Conservation (phyloP, 2,329 filamentous ascomycete species). For the Aspergillus uvarum region DNA sequence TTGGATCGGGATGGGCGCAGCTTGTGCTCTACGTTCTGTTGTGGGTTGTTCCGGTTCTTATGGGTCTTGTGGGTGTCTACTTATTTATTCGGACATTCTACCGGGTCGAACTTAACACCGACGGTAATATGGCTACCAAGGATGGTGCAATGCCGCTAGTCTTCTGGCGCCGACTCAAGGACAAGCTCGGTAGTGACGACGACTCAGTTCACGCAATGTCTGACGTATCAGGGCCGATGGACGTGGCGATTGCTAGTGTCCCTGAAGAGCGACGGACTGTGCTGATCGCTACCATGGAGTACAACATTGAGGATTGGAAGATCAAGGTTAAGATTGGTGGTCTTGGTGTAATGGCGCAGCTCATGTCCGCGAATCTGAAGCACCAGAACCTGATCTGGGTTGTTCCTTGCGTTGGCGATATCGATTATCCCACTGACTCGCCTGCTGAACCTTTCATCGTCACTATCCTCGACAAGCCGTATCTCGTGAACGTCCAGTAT, state of each 20-base stretch:
- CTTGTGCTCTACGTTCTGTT: slow-evolving; percentile 57
- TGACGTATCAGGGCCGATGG: neutral
- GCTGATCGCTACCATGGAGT: slow-evolving; percentile 68
- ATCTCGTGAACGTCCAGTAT: slow-evolving; percentile 63
- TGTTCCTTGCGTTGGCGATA: slow-evolving; percentile 59
- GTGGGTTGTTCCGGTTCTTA: slow-evolving; percentile 52
- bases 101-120: slow-evolving; percentile 60
- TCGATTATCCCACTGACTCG: slow-evolving; percentile 62
- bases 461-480: slow-evolving; percentile 58
- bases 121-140: slow-evolving; percentile 37
- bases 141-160: neutral
- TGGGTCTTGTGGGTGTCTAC: slow-evolving; percentile 52
- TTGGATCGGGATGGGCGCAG: slow-evolving; percentile 55
- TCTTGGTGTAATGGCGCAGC: slow-evolving; percentile 66
- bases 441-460: slow-evolving; percentile 61
- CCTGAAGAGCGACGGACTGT: slow-evolving; percentile 50
- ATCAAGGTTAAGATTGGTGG: slow-evolving; percentile 71
- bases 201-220: slow-evolving; percentile 24
- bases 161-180: slow-evolving; percentile 1
- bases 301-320: slow-evolving; percentile 67
- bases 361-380: slow-evolving; percentile 64
- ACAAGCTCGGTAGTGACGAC: slow-evolving; percentile 29
- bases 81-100: slow-evolving; percentile 62
- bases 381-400: slow-evolving; percentile 66
- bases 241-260: slow-evolving; percentile 17